Evolutionary conservation across 257 asterid species (phyloP), one percentile per base, ranked within the genome.

Genomic region (Sherardia arvensis): DNA sequence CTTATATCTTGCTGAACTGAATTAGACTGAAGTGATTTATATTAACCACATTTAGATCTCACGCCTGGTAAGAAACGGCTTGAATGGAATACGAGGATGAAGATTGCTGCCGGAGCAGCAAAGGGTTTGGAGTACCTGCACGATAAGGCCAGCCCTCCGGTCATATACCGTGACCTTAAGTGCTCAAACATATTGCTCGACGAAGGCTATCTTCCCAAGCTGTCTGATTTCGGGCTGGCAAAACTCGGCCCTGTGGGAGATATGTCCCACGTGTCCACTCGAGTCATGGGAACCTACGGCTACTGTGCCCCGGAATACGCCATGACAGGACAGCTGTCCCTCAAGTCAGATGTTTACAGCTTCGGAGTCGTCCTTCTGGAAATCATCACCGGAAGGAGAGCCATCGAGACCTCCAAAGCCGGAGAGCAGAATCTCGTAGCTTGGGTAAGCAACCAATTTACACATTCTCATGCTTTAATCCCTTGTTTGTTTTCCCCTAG

Each of bases 261-360:
- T 73, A 84, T 84, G 74, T 90, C 96, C 0, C 99, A 93, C 27
- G 97, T 90, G 33, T 93, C 96, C 34, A 93, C 99, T 0, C 70
- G 99, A 71, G 96, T 93, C 36, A 93, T 93, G 99, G 99, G 99
- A 11, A 93, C 99, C 1, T 93, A 87, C 5, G 97, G 99, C 49
- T 93, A 90, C 65, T 93, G 99, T 56, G 99, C 99, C 7, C 99
- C 99, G 1, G 99, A 93, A 73, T 93, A 93, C 73, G 97, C 99
- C n/a, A 84, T 84, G 95, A 90, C 99, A 0, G 99, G 97, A 64
- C 99, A 90, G 66, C 74, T 93, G 69, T 90, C 96, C 51, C 79
- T 90, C 64, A 93, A 93, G 74, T 93, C 96, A 3, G 97, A 93
- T 56, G 95, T 93, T 28, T 93, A 93, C 54, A 93, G 99, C 74